A percentile compares a stretch with the other conserved stretches of the same genome.
Conservation (phyloP, 768 basidiomycete genomes). For the Trametes maxima region DNA sequence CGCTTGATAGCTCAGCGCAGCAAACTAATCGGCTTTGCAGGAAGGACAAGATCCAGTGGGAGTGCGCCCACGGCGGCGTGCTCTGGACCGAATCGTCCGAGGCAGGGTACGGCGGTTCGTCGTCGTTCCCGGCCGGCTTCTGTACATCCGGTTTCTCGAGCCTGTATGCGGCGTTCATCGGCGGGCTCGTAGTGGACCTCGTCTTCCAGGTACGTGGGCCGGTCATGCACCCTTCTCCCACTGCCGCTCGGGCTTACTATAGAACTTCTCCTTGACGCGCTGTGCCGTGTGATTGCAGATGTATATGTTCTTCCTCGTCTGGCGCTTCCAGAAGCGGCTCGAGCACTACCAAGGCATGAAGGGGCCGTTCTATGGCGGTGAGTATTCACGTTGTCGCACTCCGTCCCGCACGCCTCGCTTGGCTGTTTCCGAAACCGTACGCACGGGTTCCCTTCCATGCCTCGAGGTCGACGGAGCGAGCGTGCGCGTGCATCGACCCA, state of each 20-base stretch:
- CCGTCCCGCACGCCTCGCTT: constrained; percentile 9
- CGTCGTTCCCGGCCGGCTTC: constrained; percentile 54
- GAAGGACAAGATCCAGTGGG: constrained; percentile 70
- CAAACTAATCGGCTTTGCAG: constrained; percentile 37
- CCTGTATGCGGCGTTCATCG: constrained; percentile 66
- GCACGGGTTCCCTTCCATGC: constrained; percentile 5
- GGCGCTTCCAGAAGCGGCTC: constrained; percentile 72
- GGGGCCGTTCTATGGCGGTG: constrained; percentile 64
- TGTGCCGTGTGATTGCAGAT: constrained; percentile 42
- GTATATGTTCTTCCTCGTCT: constrained; percentile 77
- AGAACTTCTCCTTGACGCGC: constrained; percentile 27
- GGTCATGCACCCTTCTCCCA: constrained; percentile 27
- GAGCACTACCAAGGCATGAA: constrained; percentile 69
- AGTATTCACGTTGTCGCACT: constrained; percentile 30
- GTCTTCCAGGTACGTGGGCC: constrained; percentile 59
- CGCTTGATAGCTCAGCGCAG: constrained; percentile 2
- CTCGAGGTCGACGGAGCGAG: constrained; percentile 13
- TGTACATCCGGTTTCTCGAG: constrained; percentile 62
- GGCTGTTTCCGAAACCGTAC: constrained; percentile 8
- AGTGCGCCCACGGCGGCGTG: constrained; percentile 71
- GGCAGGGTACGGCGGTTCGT: constrained; percentile 43
- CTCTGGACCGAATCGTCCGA: constrained; percentile 52
- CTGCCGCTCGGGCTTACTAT: constrained; percentile 23
- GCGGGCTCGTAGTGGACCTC: constrained; percentile 62
- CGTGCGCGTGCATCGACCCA: constrained; percentile 3